phyloP scores from a whole-genome alignment of 768 basidiomycete genomes.

The Boletus rubropictus region DNA sequence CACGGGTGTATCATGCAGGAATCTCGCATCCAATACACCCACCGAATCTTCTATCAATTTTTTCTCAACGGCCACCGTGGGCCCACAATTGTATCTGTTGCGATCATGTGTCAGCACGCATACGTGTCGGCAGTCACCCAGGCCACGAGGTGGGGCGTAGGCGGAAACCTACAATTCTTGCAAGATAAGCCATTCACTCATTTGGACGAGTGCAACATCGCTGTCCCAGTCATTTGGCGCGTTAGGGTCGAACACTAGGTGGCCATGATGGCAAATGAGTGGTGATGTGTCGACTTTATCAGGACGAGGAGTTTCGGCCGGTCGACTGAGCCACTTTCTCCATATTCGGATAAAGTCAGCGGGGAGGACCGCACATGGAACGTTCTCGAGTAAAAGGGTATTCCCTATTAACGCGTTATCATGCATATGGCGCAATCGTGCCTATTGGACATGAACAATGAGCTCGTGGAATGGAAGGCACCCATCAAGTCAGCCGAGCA shows the following conservation, averaged over 20 bases:
- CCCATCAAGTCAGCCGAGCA: not conserved
- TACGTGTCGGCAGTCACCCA: constrained; percentile 3
- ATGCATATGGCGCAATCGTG: constrained; percentile 56
- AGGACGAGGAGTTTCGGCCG: constrained; percentile 52
- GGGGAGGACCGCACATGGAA: constrained; percentile 54
- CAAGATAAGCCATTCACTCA: constrained; percentile 60
- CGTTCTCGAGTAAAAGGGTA: constrained; percentile 41
- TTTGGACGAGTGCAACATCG: constrained; percentile 50
- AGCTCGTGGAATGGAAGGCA: constrained; percentile 15
- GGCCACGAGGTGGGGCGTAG: constrained; percentile 1
- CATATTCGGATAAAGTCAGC: constrained; percentile 60
- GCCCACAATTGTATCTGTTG: constrained; percentile 53
- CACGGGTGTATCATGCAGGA: constrained; percentile 46
- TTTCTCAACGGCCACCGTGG: constrained; percentile 46
- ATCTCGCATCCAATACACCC: constrained; percentile 32
- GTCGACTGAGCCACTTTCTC: constrained; percentile 63
- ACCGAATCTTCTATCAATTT: constrained; percentile 19
- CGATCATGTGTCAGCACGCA: constrained; percentile 16
- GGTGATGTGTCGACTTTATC: constrained; percentile 52
- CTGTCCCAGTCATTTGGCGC: constrained; percentile 52
- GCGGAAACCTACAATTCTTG: constrained; percentile 46
- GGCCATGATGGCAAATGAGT: constrained; percentile 64
- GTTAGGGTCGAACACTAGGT: constrained; percentile 64
- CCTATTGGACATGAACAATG: constrained; percentile 36
- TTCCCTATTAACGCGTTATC: constrained; percentile 47